A percentile compares a stretch with the other conserved stretches of the same genome.
These are phyloP conservation scores for Smallanthus sonchifolius DNA, from an alignment of 129 eudicot genomes.

Conservation along the genomic window DNA sequence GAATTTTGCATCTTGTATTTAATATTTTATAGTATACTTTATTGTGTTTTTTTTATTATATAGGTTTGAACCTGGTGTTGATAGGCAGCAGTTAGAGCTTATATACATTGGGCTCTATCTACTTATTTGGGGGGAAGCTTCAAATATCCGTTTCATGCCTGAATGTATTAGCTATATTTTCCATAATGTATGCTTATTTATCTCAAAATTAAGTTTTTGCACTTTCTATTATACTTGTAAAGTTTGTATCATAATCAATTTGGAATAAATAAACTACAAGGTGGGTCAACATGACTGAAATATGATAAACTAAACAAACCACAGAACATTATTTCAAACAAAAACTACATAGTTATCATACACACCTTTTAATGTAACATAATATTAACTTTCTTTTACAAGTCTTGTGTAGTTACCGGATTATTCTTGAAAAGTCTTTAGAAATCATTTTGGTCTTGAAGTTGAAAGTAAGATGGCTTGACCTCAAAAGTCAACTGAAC, in stretches of 20 bases:
- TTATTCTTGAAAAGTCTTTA: background rate
- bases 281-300: background rate
- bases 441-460: background rate
- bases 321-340: background rate
- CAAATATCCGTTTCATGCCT: constrained; percentile 97
- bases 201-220: background rate
- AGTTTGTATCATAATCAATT: background rate
- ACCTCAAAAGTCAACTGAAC: constrained; percentile 5
- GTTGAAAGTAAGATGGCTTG: constrained; percentile 4
- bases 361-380: background rate
- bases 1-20: background rate
- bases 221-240: constrained; percentile 4
- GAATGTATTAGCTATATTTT: constrained; percentile 97
- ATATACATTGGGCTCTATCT: constrained; percentile 93
- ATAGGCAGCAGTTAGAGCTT: constrained; percentile 79
- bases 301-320: background rate
- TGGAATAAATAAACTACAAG: background rate
- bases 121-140: constrained; percentile 99
- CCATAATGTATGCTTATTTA: constrained; percentile 61
- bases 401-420: constrained; percentile 1
- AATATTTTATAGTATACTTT: background rate
- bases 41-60: background rate
- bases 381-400: background rate
- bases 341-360: constrained; percentile 9
- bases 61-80: constrained; percentile 56